Evolutionary conservation across 2,329 filamentous ascomycete genomes (phyloP), one percentile per base, ranked within the genome.

Genomic region (Xylaria multiplex): DNA sequence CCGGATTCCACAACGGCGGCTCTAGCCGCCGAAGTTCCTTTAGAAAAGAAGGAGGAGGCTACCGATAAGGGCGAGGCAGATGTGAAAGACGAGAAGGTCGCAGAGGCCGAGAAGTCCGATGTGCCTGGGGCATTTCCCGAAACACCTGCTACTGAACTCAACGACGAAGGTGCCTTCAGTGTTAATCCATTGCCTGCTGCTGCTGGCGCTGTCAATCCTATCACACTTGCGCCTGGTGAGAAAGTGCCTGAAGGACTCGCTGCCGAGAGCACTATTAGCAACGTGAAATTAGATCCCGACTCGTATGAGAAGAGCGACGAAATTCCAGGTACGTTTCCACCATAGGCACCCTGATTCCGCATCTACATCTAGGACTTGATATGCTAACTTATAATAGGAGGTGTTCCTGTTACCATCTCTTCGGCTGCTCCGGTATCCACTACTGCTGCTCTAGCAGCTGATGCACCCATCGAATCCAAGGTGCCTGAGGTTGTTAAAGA

Each of bases 241-340:
- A 88, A 90, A 77, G 86, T 97, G 9, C 94, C 94, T 46, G 85
- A 91, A 54, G 85, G 85, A 30, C 75, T 93, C 72, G 89, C 88
- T 54, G 79, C 85, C 58, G 91, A 92, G 78, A 90, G 90, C 70
- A 82, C 87, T 72, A 90, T 92, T 77, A 82, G 82, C 66, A 90
- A 93, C 57, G 86, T 97, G 75, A 88, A 90, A 74, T 86, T 92
- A 22, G 94, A 97, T 77, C 86, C 93, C 78, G 92, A 89, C 72
- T 95, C 93, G 1, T 98, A 97, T 79, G 91, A 96, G 78, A 92
- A 92, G 79, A 89, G 90, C 69, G 91, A 91, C 74, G 86, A 89
- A 64, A 79, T 89, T 48, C 83, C 85, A 57, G 86, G 85, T 70
- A 73, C 57, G 72, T 62, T 74, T 19, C 19, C 6, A 52, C 16